A percentile compares a stretch with the other conserved stretches of the same genome.
Evolutionary conservation across 2,329 filamentous ascomycete genomes (phyloP).

Genomic region (Periconia sp.): DNA sequence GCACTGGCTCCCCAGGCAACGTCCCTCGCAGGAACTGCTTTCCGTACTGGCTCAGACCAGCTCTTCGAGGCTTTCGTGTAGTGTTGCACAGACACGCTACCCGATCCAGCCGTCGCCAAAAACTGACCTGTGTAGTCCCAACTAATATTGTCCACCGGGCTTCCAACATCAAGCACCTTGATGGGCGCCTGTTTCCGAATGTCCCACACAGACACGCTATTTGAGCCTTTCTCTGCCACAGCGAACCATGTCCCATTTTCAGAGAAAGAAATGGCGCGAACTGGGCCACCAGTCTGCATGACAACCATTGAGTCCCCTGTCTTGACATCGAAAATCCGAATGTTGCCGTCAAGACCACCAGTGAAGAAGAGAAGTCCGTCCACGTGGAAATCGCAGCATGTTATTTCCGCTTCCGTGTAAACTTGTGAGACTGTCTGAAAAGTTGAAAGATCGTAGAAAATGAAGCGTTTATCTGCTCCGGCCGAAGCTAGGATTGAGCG

Average conservation of each 20-base stretch:
- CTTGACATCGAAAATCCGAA: slow-evolving; percentile 89
- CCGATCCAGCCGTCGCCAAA: slow-evolving; percentile 79
- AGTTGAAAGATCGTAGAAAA: slow-evolving; percentile 79
- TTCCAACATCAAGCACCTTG: slow-evolving; percentile 86
- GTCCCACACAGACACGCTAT: slow-evolving; percentile 85
- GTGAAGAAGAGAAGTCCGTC: slow-evolving; percentile 94
- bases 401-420: slow-evolving; percentile 78
- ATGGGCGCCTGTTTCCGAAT: slow-evolving; percentile 82
- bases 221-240: slow-evolving; percentile 77
- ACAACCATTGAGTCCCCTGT: slow-evolving; percentile 77
- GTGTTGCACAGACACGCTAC: slow-evolving; percentile 85
- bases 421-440: slow-evolving; percentile 76
- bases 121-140: slow-evolving; percentile 98
- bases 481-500: slow-evolving; percentile 85
- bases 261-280: slow-evolving; percentile 82
- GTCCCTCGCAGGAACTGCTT: slow-evolving; percentile 73
- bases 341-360: slow-evolving; percentile 77
- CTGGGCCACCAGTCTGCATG: slow-evolving; percentile 69
- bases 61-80: slow-evolving; percentile 86
- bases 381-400: slow-evolving; percentile 85
- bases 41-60: slow-evolving; percentile 86
- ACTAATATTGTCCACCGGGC: slow-evolving; percentile 73
- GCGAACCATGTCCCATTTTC: slow-evolving; percentile 98
- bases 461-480: slow-evolving; percentile 89
- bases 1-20: slow-evolving; percentile 80